Base-by-base conservation (phyloP, 176 grass and related monocot genomes). In the Oryza longistaminata region DNA sequence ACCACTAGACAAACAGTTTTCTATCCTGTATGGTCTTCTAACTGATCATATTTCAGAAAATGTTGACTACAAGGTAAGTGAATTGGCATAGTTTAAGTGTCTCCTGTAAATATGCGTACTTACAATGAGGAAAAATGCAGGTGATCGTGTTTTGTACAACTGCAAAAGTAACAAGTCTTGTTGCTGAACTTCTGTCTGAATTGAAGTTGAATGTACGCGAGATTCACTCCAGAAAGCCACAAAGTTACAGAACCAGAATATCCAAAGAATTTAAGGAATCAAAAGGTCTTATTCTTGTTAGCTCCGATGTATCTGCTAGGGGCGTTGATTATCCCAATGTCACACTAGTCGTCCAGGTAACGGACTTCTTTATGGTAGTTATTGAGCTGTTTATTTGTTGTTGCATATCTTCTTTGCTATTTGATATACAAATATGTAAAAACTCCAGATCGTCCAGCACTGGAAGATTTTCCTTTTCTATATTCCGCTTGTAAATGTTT, bases 291-390 rank as follows among this genome's bases (percentile, higher is more conserved):
- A 95, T 98, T 85, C 96, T 98, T 74, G 96, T 98, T 58, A 98
- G 96, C 73, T 98, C 96, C 75, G 96, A 98, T 71, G 96, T 98
- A 52, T 98, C 93, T 60, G 96, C 96, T 33, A 73, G 96, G 65
- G 96, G 96, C 53, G 91, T 98, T 78, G 96, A 98, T 95, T 98
- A 98, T 85, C 96, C 96, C 10, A 91, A 98, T 88, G 96, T 98
- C 66, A 98, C 96, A 67, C 91, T 98, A 73, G 96, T 98, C 83
- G 68, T 98, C 75, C 96, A 98, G 96, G 96, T 97, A 93, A 78
- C 25, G 19, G 74, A 74, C 61, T 68, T 82, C 33, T 70, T 86
- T 64, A 40, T 2, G 17, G 3, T 66, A 70, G n/a, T 46, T 74
- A 13, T 25, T 79, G 22, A 50, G 31, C 34, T 7, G n/a, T 27